Base-by-base conservation (phyloP, 2,329 filamentous ascomycete genomes). In the Biscogniauxia sp. region DNA sequence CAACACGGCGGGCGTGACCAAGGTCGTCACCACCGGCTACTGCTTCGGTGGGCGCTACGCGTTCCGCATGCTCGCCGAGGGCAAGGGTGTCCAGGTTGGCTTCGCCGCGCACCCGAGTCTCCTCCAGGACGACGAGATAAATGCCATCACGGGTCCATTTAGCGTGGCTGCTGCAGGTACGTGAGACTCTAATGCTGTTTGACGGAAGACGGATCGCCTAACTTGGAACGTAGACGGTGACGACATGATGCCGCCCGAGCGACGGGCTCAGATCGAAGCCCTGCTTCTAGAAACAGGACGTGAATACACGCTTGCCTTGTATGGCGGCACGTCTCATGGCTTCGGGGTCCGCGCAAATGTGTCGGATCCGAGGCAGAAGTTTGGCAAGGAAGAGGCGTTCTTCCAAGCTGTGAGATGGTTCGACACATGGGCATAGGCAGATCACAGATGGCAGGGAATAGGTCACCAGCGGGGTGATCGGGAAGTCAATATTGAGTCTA, bases 311-410 rank as follows among this genome's bases (percentile, higher is more conserved):
- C 82, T 93, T 61, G 86, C 81, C 63, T 75, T 94, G 51, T 94
- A 88, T 79, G 84, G 85, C 17, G 85, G 84, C 45, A 88, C 89
- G 6, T 73, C 78, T 62, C 91, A 95, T 71, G 91, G 91, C 0
- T 95, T 94, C 69, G 88, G 86, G 17, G 88, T 92, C 7, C 82
- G 90, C 41, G 84, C 80, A 3, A 87, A 94, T 68, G 59, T 82
- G 26, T 77, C 76, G 2, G 76, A 81, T 60, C 76, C 77, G 20
- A 66, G 70, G 59, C 76, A 84, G 70, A 86, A 82, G 75, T 93
- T 86, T 72, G 89, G 87, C 32, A 93, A 93, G 81, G 89, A 94
- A 77, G 83, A 87, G 72, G 90, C 91, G 0, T 93, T 93, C 73
- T 76, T 83, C 66, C 91, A 94, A 80, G 90, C 90, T 25, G 82